Evolutionary conservation across 768 basidiomycete species (phyloP).

Genomic region (Sistotremastrum niveocremeum): DNA sequence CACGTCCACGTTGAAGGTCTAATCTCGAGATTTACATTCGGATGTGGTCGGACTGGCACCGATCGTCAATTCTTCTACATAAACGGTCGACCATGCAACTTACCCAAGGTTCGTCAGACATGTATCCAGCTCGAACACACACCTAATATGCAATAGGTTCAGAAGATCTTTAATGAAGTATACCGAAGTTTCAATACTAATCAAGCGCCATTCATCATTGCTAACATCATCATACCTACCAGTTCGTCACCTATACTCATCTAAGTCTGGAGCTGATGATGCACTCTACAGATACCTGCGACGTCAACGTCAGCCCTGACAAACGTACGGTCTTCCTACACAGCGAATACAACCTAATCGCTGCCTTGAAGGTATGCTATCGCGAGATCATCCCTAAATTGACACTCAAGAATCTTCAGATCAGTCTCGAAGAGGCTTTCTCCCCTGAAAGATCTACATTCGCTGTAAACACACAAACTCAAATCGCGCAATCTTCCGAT

Average conservation of each 20-base stretch:
- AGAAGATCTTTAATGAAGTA: constrained; percentile 85
- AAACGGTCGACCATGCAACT: constrained; percentile 80
- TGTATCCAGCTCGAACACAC: neutral
- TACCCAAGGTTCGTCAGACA: constrained; percentile 41
- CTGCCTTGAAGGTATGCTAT: constrained; percentile 54
- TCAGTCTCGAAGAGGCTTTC: constrained; percentile 53
- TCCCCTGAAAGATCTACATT: constrained; percentile 63
- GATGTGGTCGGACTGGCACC: constrained; percentile 59
- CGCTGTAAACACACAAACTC: constrained; percentile 24
- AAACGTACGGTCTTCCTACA: constrained; percentile 93
- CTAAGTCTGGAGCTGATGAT: neutral
- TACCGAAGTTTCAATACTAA: constrained; percentile 69
- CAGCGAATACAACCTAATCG: constrained; percentile 67
- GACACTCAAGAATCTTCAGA: constrained; percentile 24
- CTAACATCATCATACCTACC: constrained; percentile 72
- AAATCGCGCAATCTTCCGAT: too few species aligned
- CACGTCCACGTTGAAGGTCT: constrained; percentile 57
- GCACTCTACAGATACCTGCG: constrained; percentile 46
- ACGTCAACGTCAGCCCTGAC: constrained; percentile 94
- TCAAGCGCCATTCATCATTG: constrained; percentile 72
- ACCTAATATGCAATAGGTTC: constrained; percentile 34
- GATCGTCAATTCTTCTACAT: constrained; percentile 91
- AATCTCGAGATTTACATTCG: constrained; percentile 68
- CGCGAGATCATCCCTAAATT: neutral
- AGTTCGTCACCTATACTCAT: constrained; percentile 29